Base-by-base conservation (phyloP, 148 eudicot species). In the Euryodendron excelsum region DNA sequence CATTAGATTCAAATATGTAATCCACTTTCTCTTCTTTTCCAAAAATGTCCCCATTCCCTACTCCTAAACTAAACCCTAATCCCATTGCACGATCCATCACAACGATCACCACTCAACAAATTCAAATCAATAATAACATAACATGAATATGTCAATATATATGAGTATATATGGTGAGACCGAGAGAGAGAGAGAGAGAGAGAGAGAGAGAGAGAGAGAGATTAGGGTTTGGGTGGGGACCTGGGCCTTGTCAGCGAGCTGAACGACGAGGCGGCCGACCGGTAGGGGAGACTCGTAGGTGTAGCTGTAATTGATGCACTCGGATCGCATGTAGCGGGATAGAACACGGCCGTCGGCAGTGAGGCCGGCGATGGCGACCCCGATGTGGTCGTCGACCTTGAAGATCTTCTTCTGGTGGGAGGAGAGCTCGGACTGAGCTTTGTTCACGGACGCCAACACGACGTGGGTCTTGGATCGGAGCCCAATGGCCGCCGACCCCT, bases 341-440 rank as follows among this genome's bases (percentile, higher is more conserved):
- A 94, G 83, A 23, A 94, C 98, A 2, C 98, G 89, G 3, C 98
- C 97, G 71, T 94, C 98, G 27, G 98, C 98, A 3, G 98, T 94
- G 58, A 92, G 89, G 0, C 97, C 98, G 39, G 98, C 97, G 81
- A 94, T 94, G 41, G 97, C 97, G 69, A 94, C 97, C 5, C 97
- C 98, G 71, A 91, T 93, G 74, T 91, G 96, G 69, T 90, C 94
- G 60, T 90, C 96, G 20, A 90, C 97, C 83, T 94, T 94, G 81
- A 94, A 94, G 83, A 94, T 94, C 97, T 94, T 94, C 68, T 90
- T 89, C 80, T 94, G 98, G 72, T 94, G 98, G n/a, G 98, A 94
- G 7, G 97, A 92, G 8, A 94, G 96, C 82, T 94, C 94, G 0
- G 94, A 90, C 23, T 90, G 92, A 14, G 98, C 87, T 84, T 94